Conservation (phyloP, 371 early-diverging fungal genomes). For the Rhizopus stolonifer region DNA sequence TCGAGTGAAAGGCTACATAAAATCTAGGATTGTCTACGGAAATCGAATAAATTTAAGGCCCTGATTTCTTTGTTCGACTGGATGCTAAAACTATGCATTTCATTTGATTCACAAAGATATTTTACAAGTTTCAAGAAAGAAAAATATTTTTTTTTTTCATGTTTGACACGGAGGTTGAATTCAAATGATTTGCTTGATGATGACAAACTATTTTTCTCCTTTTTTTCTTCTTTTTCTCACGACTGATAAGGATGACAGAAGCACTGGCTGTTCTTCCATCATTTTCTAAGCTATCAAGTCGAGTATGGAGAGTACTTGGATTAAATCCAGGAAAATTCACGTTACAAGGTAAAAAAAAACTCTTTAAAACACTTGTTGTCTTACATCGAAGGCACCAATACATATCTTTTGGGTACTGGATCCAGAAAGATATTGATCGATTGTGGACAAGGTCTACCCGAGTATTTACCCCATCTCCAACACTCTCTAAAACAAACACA, state of each 20-base stretch:
- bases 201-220: not conserved
- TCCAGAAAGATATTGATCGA: slow-evolving; percentile 72
- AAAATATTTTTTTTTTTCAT: too few species aligned
- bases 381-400: slow-evolving; percentile 72
- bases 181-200: too few species aligned
- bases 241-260: slow-evolving; percentile 14
- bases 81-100: too few species aligned
- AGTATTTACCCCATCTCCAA: slow-evolving; percentile 58
- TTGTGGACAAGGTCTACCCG: slow-evolving; percentile 77
- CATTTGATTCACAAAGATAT: too few species aligned
- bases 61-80: too few species aligned
- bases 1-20: too few species aligned
- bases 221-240: not conserved
- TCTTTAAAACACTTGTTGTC: not conserved
- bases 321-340: slow-evolving; percentile 78
- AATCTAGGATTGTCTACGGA: too few species aligned
- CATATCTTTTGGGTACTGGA: slow-evolving; percentile 84
- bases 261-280: slow-evolving; percentile 28
- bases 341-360: slow-evolving; percentile 58
- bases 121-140: too few species aligned
- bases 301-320: slow-evolving; percentile 66
- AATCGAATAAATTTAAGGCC: too few species aligned
- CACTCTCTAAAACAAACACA: slow-evolving; percentile 44
- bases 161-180: too few species aligned
- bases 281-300: slow-evolving; percentile 43